Evolutionary conservation across 768 basidiomycete species (phyloP), one percentile per base, ranked within the genome.

Genomic region (Termitomyces sp.): DNA sequence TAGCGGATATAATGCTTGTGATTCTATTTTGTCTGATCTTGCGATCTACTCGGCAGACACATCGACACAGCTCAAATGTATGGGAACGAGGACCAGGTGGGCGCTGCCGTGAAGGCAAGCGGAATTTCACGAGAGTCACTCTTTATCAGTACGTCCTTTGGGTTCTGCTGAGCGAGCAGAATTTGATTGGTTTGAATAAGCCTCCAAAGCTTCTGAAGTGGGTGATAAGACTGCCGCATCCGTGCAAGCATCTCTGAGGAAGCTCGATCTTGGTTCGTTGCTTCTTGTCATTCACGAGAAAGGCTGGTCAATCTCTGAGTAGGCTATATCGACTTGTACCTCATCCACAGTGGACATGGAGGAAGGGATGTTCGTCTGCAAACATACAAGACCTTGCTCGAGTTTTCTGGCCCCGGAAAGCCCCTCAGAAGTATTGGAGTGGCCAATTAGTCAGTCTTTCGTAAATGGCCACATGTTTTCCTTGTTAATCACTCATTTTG

Each of bases 31-130:
- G n/a, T 20, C 45, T 27, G 33, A 42, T 44, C 24, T 22, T 22
- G 20, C 18, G 5, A 26, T 44, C 42, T 39, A n/a, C 39, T 32
- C 32, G 20, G 4, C 54, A 88, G 89, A 54, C 90, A 89, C 55
- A 73, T 91, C 43, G 90, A 92, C 68, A 82, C 87, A 0, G 90
- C 90, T 0, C 86, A 86, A 59, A 72, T 76, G 46, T 91, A 91
- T 66, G 71, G 70, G 53, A 89, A 88, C 57, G 87, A 90, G 66
- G 76, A 75, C 0, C 74, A 75, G 9, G 87, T 88, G 7, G 85
- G 83, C 2, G 75, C 81, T n/a, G 86, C 85, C 0, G 66, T 88
- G 27, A 72, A 74, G 58, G 83, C 82, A 55, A 84, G 82, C 45
- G 82, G 81, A 1, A 57, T 91, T 9, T 64, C 74, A 0, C 76